Evolutionary conservation across 805 yeast species (phyloP).

Genomic region (Zygosaccharomyces rouxii): DNA sequence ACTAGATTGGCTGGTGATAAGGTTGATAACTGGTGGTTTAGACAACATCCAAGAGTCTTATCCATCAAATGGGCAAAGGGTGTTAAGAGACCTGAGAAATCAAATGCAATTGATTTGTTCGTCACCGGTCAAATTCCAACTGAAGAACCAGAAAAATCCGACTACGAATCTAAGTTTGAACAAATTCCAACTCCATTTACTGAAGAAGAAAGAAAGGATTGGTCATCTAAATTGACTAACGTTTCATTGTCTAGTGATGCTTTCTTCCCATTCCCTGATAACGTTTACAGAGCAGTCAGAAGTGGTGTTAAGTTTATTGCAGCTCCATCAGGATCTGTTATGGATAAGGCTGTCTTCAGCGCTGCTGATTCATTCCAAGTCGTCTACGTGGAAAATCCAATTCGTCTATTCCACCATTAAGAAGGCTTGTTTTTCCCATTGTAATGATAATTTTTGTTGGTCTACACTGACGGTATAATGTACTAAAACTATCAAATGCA

Average conservation of each 20-base stretch:
- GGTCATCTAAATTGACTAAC: conserved; percentile 73
- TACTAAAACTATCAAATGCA: too few relatives aligned
- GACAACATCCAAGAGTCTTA: conserved; percentile 95
- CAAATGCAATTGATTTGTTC: conserved; percentile 92
- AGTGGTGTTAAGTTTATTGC: conserved; percentile 95
- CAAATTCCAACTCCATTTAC: conserved; percentile 81
- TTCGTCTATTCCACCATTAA: conserved; percentile 96
- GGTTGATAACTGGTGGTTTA: conserved; percentile 99
- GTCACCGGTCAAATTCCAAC: conserved; percentile 91
- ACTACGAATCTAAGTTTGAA: conserved; percentile 85
- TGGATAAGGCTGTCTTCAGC: conserved; percentile 92
- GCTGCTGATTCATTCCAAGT: conserved; percentile 91
- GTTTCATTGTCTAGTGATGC: conserved; percentile 97
- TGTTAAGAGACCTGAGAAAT: conserved; percentile 96
- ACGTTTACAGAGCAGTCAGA: conserved; percentile 94
- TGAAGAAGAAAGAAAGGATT: conserved; percentile 75
- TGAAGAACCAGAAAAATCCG: conserved; percentile 86
- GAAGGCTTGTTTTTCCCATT: neutral
- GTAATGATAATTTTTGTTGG: neutral
- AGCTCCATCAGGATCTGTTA: conserved; percentile 96
- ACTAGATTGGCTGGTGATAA: conserved; percentile 99
- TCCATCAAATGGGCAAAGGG: conserved; percentile 97
- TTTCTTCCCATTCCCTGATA: conserved; percentile 99
- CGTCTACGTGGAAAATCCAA: conserved; percentile 94
- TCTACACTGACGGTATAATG: neutral